Percentiles rank a stretch among this genome's conserved stretches.
Conservation (phyloP, 2,329 filamentous ascomycete genomes). For the Sporothrix pallida region DNA sequence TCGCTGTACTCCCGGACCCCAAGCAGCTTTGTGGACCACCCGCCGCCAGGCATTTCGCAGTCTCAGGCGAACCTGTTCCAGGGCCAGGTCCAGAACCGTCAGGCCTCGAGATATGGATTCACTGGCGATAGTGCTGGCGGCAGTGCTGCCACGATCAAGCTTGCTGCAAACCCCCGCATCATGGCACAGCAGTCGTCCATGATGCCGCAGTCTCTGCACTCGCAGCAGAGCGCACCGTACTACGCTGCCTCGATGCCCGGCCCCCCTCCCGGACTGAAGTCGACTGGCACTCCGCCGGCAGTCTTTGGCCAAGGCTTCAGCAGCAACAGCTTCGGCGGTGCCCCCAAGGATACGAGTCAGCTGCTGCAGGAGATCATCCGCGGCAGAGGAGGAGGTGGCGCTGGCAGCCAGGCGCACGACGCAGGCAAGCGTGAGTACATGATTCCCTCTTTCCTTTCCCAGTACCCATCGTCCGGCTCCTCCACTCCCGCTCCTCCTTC, state of each 20-base stretch:
- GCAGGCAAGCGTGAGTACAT: constrained; percentile 98
- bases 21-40: constrained; percentile 61
- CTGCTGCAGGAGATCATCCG: constrained; percentile 84
- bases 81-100: constrained; percentile 73
- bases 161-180: constrained; percentile 76
- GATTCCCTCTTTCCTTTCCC: constrained; percentile 83
- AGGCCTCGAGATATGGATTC: constrained; percentile 87
- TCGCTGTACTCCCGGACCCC: constrained; percentile 68
- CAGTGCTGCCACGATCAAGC: constrained; percentile 70
- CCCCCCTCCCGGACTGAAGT: constrained; percentile 93
- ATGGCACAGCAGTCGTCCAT: constrained; percentile 88
- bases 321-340: constrained; percentile 68
- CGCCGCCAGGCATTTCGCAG: constrained; percentile 37
- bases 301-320: constrained; percentile 92
- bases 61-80: constrained; percentile 54
- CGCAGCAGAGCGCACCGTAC: constrained; percentile 69
- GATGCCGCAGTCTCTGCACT: constrained; percentile 72
- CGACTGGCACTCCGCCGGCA: constrained; percentile 89
- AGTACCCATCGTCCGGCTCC: constrained; percentile 77
- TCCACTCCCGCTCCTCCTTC: constrained; percentile 87
- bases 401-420: constrained; percentile 76
- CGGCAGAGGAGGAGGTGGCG: constrained; percentile 61
- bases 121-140: constrained; percentile 72
- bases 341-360: constrained; percentile 75
- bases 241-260: constrained; percentile 87